Percentiles rank a stretch among this genome's conserved stretches.
Evolutionary conservation across 176 grass and related monocot genomes (phyloP).

Genomic region (Aegilops umbellulata): DNA sequence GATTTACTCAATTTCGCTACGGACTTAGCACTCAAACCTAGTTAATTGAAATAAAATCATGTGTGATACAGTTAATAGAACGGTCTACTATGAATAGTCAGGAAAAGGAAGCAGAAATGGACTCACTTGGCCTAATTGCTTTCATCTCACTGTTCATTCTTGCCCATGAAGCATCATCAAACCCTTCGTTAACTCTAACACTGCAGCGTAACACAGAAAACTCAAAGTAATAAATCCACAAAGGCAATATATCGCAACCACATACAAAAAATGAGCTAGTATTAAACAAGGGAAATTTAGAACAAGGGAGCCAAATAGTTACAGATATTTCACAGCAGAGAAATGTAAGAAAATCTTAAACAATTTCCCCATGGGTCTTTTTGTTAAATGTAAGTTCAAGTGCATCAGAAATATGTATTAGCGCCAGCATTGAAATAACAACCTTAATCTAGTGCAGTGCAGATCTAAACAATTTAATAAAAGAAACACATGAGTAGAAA

Average conservation of each 20-base stretch:
- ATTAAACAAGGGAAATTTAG: not conserved
- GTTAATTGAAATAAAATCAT: not conserved
- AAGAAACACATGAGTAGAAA: conserved; percentile 2
- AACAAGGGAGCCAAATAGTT: not conserved
- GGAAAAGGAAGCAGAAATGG: not conserved
- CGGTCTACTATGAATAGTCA: not conserved
- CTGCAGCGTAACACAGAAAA: not conserved
- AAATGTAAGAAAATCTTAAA: not conserved
- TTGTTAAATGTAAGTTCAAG: conserved; percentile 1
- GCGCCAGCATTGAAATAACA: not conserved
- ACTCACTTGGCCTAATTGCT: not conserved
- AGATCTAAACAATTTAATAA: not conserved
- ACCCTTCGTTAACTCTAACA: not conserved
- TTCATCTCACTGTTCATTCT: conserved; percentile 1
- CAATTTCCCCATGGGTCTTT: not conserved
- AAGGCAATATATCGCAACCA: not conserved
- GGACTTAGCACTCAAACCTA: not conserved
- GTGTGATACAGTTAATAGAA: not conserved
- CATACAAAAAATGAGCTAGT: not conserved
- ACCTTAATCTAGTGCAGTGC: not conserved
- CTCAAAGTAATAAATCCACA: not conserved
- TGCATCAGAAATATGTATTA: not conserved
- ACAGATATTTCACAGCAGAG: not conserved
- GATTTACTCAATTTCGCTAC: not conserved
- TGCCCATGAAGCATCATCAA: not conserved